Base-by-base conservation (phyloP, 371 early-diverging fungal species). In the Mortierella sp. region DNA sequence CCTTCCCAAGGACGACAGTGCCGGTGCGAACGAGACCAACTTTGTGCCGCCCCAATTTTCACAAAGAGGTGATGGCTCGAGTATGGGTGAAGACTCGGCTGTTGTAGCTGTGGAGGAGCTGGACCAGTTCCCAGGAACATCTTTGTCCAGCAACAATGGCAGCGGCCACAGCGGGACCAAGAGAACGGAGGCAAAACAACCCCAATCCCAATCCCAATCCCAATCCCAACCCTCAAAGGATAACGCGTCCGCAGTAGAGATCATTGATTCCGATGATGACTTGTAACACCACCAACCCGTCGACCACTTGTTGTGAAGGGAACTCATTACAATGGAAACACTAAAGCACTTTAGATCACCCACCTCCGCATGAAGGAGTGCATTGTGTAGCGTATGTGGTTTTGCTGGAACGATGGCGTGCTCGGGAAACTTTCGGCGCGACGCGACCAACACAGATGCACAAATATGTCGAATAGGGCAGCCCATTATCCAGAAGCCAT, bases 231-330 rank as follows among this genome's bases (percentile, higher is more conserved):
- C 58, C 10, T 14, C 41, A 22, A 24, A 6, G 29, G 16, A 29
- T 25, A 47, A 27, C 16, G n/a, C 28, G 37, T 59, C 54, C 14
- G 17, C n/a, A 22, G 60, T 45, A 17, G 67, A 67, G 39, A 37
- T 57, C 19, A 63, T 63, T 64, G 64, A 57, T 28, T 63, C 54
- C 13, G 70, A 63, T 17, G 43, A 68, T 7, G 57, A 60, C 45
- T 39, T 63, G 46, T 61, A 47, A 41, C 21, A 37, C 29, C 17
- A 44, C 12, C n/a, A 28, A 7, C 17, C 9, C 54, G 19, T 37
- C 43, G 27, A 19, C 1, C 17, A n/a, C 40, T 8, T 10, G 7
- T 10, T 7, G 34, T 4, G 10, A 10, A 10, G 34, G 34, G 34
- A 34, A 4, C 34, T n/a, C n/a, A n/a, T 34, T 34, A 34, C 34